Conservation (phyloP, 2,329 filamentous ascomycete genomes). For the Fusarium caatingaense region DNA sequence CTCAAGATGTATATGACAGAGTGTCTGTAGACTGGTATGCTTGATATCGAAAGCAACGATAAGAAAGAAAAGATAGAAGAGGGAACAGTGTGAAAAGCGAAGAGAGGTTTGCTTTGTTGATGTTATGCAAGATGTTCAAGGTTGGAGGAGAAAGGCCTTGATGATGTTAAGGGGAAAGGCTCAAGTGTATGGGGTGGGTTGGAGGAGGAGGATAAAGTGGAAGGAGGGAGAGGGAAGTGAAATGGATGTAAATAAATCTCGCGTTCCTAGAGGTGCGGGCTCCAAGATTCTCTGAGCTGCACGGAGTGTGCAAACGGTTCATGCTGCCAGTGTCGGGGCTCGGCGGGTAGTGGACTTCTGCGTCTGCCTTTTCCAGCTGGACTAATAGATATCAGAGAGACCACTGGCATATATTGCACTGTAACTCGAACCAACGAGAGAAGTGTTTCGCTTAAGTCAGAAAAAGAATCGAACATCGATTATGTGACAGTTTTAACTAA, state of each 20-base stretch:
- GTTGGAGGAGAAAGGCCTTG: neutral
- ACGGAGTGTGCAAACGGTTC: neutral
- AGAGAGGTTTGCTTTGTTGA: neutral
- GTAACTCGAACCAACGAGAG: too few relatives aligned
- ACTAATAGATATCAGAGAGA: neutral
- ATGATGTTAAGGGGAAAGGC: neutral
- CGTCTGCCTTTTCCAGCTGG: neutral
- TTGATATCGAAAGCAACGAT: neutral
- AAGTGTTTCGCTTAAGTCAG: too few relatives aligned
- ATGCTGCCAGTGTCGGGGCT: conserved; percentile 13
- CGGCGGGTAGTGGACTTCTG: neutral
- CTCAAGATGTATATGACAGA: neutral
- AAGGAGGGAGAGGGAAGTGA: neutral
- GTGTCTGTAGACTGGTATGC: neutral
- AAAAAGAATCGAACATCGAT: neutral
- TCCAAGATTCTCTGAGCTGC: neutral
- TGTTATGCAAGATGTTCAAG: neutral
- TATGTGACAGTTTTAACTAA: neutral
- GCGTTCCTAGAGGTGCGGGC: neutral
- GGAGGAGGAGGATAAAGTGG: neutral
- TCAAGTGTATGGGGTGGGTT: neutral
- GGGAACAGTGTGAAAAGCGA: neutral
- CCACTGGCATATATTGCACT: neutral
- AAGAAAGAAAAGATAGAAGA: neutral
- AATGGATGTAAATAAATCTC: neutral